Base-by-base conservation (phyloP, 176 grass and related monocot genomes). In the Zoysia pacifica region DNA sequence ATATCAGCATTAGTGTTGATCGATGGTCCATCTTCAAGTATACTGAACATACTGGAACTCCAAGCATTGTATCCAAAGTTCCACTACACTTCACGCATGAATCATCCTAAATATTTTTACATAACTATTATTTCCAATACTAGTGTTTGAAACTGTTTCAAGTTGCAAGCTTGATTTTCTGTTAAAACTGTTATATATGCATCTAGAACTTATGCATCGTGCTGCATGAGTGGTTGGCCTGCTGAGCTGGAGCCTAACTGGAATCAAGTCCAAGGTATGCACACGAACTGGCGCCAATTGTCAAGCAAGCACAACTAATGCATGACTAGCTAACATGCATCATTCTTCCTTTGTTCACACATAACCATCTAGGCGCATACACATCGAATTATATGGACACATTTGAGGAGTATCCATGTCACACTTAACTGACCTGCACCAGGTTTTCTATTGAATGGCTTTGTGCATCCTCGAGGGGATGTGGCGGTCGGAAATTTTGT, bases 341-440 rank as follows among this genome's bases (percentile, higher is more conserved):
- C 61, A 20, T 16, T 65, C 60, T 78, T n/a, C 61, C 59, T 77
- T 77, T 64, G 61, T 49, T 78, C 79, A 82, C 79, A 73, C 69
- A 82, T 82, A 74, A 61, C 59, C 80, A 65, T 41, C 58, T 73
- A 61, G 19, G 48, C 11, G 58, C 69, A 61, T 36, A 43, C 80
- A 73, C 28, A 82, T 82, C 80, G 47, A 73, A 8, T 56, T 42
- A 42, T 35, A 14, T 15, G 46, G 69, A 73, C 45, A 53, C 67
- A 72, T 53, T 46, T 65, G 11, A 82, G 10, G 56, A 62, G 44
- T 38, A 39, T 74, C 64, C 40, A 82, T 82, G 80, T 74, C 80
- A 82, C n/a, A 66, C 60, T 66, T 55, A 74, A 82, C 48, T 43
- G n/a, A 66, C 80, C 48, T 65, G 59, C 46, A 19, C 60, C 16